phyloP scores from a whole-genome alignment of 2,329 filamentous ascomycete species.

The Penicillium italicum region DNA sequence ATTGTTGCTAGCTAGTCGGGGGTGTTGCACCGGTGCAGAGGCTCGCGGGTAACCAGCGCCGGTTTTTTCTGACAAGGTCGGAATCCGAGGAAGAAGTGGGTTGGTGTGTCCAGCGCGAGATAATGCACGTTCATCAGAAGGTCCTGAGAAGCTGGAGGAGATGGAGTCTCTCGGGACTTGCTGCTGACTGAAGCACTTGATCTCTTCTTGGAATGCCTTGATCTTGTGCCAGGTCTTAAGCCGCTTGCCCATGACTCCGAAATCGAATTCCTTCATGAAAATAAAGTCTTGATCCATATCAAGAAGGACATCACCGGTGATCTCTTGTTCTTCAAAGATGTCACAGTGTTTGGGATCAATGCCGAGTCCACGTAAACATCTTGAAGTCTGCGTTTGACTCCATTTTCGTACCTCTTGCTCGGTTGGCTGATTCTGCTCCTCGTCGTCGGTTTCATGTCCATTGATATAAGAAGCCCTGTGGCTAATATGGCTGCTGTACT shows the following conservation, averaged over 20 bases:
- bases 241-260: conserved; percentile 83
- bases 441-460: conserved; percentile 91
- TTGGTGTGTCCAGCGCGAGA: conserved; percentile 38
- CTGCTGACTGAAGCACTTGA: conserved; percentile 57
- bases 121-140: conserved; percentile 46
- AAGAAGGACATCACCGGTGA: conserved; percentile 85
- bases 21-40: conserved; percentile 30
- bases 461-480: conserved; percentile 86
- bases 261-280: conserved; percentile 91
- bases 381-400: conserved; percentile 77
- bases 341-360: conserved; percentile 89
- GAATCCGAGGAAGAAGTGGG: conserved; percentile 45
- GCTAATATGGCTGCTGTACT: conserved; percentile 77
- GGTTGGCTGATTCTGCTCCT: conserved; percentile 69
- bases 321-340: conserved; percentile 93
- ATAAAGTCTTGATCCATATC: conserved; percentile 94
- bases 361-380: conserved; percentile 79
- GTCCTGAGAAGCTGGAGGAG: conserved; percentile 45
- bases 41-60: conserved; percentile 26
- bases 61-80: conserved; percentile 37
- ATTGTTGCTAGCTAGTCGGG: conserved; percentile 33
- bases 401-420: conserved; percentile 73
- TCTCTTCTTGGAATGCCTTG: conserved; percentile 83
- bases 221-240: conserved; percentile 97
- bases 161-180: conserved; percentile 27